Conservation (phyloP, 805 yeast species). For the Kodamaea nitidulidarum region DNA sequence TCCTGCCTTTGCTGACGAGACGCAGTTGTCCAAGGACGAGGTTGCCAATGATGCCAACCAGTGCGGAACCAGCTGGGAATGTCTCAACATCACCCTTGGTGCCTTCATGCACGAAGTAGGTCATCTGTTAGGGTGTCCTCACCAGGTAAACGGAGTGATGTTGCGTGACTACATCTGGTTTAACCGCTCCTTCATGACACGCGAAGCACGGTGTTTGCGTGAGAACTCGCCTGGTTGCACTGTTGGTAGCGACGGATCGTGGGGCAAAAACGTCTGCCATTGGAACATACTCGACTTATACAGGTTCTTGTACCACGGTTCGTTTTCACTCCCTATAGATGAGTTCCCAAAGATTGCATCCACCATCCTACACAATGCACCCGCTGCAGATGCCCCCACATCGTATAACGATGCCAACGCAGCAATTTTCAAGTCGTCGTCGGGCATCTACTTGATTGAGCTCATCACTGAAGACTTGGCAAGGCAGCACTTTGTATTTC, state of each 20-base stretch:
- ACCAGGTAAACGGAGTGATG: conserved; percentile 88
- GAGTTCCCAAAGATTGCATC: conserved; percentile 34
- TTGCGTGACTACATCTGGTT: conserved; percentile 75
- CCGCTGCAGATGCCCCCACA: conserved; percentile 12
- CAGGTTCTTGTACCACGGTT: conserved; percentile 76
- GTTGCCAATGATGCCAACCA: conserved; percentile 91
- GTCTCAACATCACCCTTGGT: conserved; percentile 79
- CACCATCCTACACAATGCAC: conserved; percentile 16
- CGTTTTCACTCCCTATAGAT: conserved; percentile 71
- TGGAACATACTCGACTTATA: conserved; percentile 84
- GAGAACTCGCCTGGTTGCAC: conserved; percentile 45
- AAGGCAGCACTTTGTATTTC: conserved; percentile 55
- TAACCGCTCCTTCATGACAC: conserved; percentile 76
- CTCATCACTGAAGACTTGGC: conserved; percentile 55
- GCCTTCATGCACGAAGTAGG: conserved; percentile 97
- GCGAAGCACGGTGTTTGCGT: conserved; percentile 57
- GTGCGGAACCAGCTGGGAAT: conserved; percentile 88
- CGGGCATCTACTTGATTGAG: conserved; percentile 77
- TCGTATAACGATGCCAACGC: conserved; percentile 12
- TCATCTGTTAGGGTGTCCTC: conserved; percentile 87
- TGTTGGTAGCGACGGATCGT: conserved; percentile 38
- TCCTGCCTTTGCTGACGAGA: conserved; percentile 68
- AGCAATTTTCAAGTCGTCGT: conserved; percentile 42
- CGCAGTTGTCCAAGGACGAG: conserved; percentile 53
- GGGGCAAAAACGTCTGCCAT: conserved; percentile 61